phyloP scores from a whole-genome alignment of 2,329 filamentous ascomycete genomes.

The Tolypocladium ovalisporum region DNA sequence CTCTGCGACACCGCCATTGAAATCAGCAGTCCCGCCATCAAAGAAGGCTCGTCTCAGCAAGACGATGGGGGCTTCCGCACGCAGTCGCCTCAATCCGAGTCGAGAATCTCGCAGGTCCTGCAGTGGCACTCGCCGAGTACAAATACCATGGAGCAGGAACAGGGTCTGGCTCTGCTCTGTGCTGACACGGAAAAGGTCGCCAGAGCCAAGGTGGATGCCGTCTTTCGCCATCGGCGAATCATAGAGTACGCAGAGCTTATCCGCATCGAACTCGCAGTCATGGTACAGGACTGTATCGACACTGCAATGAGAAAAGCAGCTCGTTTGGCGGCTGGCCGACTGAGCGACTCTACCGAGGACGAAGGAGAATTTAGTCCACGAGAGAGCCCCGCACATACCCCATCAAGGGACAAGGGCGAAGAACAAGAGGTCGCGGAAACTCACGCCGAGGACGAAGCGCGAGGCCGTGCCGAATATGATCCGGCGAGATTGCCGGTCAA shows the following conservation, averaged over 20 bases:
- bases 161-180: constrained; percentile 78
- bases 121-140: constrained; percentile 95
- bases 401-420: constrained; percentile 9
- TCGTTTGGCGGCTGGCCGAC: constrained; percentile 71
- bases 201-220: constrained; percentile 82
- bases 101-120: constrained; percentile 82
- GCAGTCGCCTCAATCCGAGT: constrained; percentile 92
- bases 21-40: constrained; percentile 88
- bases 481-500: constrained; percentile 11
- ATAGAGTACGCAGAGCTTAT: constrained; percentile 95
- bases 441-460: constrained; percentile 2
- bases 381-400: constrained; percentile 4
- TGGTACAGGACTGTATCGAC: constrained; percentile 93
- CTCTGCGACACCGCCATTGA: constrained; percentile 93
- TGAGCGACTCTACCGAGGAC: constrained; percentile 65
- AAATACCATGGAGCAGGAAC: constrained; percentile 85
- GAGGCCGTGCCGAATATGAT: constrained; percentile 6
- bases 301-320: constrained; percentile 84
- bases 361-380: constrained; percentile 35
- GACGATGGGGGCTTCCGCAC: constrained; percentile 71
- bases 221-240: constrained; percentile 82
- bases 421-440: constrained; percentile 27
- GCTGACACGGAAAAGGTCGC: constrained; percentile 79
- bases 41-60: constrained; percentile 58
- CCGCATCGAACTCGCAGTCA: constrained; percentile 80